Percentiles rank a stretch among this genome's conserved stretches.
Conservation (phyloP, 2,329 filamentous ascomycete genomes). For the Thielaviopsis euricoi region DNA sequence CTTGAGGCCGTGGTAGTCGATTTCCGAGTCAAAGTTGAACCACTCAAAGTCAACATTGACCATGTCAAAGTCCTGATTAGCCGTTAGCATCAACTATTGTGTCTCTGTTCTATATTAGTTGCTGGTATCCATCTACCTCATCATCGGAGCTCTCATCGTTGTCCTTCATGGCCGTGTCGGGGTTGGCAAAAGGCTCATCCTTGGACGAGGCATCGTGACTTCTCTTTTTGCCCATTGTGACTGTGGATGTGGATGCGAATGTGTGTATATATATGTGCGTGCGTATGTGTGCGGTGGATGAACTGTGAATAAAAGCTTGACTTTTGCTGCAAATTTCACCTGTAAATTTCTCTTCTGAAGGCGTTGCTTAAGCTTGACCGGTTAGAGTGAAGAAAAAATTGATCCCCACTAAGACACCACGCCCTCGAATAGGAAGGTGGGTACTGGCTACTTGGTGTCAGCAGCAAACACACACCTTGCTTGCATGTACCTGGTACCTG, state of each 20-base stretch:
- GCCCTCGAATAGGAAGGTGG: neutral
- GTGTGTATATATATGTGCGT: no score
- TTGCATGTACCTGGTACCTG: neutral
- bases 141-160: conserved; percentile 32
- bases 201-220: conserved; percentile 29
- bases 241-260: no score
- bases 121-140: conserved; percentile 32
- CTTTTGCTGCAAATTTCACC: neutral
- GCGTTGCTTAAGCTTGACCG: neutral
- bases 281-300: no score
- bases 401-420: neutral
- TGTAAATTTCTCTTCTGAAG: neutral
- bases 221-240: conserved; percentile 33
- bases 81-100: conserved; percentile 12
- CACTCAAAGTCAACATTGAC: conserved; percentile 96
- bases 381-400: neutral
- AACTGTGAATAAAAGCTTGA: neutral
- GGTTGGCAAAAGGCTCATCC: conserved; percentile 26
- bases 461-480: neutral
- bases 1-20: conserved; percentile 93
- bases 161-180: conserved; percentile 31
- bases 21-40: conserved; percentile 81
- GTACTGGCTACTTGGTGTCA: neutral
- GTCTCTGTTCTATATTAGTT: conserved; percentile 6
- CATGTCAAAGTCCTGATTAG: conserved; percentile 62